These are phyloP conservation scores for Cordyceps cateniannulata DNA, from an alignment of 2,329 filamentous ascomycete species.

Conservation along the genomic window DNA sequence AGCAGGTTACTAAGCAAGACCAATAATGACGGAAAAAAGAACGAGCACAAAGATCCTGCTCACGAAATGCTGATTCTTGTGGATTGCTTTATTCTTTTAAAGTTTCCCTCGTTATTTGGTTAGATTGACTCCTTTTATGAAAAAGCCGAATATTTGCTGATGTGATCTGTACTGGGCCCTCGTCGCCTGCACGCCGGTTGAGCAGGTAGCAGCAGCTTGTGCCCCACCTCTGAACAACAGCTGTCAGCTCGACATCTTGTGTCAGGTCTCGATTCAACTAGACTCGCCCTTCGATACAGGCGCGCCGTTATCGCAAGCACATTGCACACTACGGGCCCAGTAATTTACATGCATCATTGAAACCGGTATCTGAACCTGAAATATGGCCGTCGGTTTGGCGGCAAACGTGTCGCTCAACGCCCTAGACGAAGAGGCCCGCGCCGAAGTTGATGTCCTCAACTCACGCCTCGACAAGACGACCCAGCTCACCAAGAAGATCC, in stretches of 20 bases:
- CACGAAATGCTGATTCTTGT: too few relatives aligned
- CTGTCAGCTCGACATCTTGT: neutral
- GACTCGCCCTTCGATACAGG: neutral
- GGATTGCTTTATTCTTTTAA: too few relatives aligned
- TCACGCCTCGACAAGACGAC: conserved; percentile 84
- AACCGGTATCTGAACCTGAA: neutral
- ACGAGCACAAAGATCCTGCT: neutral
- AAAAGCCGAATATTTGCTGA: too few relatives aligned
- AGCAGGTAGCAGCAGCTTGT: too few relatives aligned
- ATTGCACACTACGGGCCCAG: neutral
- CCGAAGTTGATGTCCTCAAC: conserved; percentile 64
- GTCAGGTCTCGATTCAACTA: neutral
- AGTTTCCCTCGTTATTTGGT: neutral
- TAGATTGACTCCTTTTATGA: neutral
- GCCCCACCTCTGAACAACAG: neutral
- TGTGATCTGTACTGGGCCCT: too few relatives aligned
- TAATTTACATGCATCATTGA: neutral
- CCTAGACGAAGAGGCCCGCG: conserved; percentile 60
- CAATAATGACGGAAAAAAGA: neutral
- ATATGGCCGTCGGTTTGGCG: conserved; percentile 46
- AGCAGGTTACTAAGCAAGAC: conserved; percentile 7
- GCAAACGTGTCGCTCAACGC: conserved; percentile 38
- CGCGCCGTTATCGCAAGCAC: neutral
- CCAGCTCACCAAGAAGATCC: conserved; percentile 90
- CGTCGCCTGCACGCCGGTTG: too few relatives aligned